Percentiles rank a stretch among this genome's conserved stretches.
Conservation (phyloP, 805 yeast species). For the Wickerhamomyces subpelliculosus region DNA sequence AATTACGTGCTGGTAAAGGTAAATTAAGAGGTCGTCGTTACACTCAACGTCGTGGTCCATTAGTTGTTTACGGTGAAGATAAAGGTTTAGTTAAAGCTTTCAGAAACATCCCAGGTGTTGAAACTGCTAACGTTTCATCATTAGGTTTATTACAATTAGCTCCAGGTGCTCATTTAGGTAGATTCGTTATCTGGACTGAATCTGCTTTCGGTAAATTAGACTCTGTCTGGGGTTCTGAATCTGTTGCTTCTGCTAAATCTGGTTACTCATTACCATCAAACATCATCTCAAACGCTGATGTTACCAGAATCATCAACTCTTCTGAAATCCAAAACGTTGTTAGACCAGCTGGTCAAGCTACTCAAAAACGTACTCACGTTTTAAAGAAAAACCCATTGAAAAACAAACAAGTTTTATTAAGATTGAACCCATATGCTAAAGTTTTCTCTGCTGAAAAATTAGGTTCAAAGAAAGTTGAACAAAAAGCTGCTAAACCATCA, state of each 20-base stretch:
- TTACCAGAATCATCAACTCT: constrained; percentile 96
- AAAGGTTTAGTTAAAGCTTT: constrained; percentile 97
- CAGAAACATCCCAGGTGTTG: constrained; percentile 99
- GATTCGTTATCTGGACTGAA: constrained; percentile 99
- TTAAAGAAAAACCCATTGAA: constrained; percentile 98
- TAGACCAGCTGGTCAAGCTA: constrained; percentile 91
- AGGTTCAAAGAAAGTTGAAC: constrained; percentile 74
- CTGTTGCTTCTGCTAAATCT: constrained; percentile 76
- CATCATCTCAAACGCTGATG: constrained; percentile 94
- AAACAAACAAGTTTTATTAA: constrained; percentile 97
- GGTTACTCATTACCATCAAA: constrained; percentile 89
- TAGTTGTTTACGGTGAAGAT: constrained; percentile 97
- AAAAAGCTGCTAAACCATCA: constrained; percentile 57
- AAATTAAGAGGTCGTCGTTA: constrained; percentile 99
- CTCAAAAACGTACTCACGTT: constrained; percentile 91
- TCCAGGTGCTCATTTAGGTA: constrained; percentile 99
- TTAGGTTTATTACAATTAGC: constrained; percentile 97
- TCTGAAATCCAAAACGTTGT: constrained; percentile 97
- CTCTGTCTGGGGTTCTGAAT: constrained; percentile 93
- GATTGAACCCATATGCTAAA: constrained; percentile 99
- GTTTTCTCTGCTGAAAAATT: constrained; percentile 88
- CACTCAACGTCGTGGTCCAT: constrained; percentile 99
- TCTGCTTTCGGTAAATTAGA: constrained; percentile 95
- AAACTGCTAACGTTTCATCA: constrained; percentile 86
- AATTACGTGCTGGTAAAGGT: constrained; percentile 99